phyloP scores from a whole-genome alignment of 169 alveolate species.

The Eimeria tenella region DNA sequence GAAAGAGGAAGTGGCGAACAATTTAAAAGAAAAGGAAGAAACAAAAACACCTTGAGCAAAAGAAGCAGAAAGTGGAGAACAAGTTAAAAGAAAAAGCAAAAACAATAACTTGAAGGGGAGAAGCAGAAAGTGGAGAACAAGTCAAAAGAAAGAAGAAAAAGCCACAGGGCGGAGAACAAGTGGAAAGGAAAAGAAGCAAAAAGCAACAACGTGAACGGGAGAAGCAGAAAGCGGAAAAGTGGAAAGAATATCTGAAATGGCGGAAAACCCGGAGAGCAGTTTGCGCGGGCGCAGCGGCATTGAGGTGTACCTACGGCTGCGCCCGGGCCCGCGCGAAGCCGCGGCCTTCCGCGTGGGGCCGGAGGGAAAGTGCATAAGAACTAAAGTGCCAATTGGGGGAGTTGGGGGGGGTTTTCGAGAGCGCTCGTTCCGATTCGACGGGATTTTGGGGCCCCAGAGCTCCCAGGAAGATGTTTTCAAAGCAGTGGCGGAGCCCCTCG shows the following conservation, averaged over 20 bases:
- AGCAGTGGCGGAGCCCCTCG: conserved; percentile 85
- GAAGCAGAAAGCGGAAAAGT: not conserved
- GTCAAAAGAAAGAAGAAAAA: not conserved
- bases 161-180: too few relatives aligned
- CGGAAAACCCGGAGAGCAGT: not conserved
- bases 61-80: not conserved
- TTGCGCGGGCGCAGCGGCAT: conserved; percentile 49
- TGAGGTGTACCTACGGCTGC: conserved; percentile 75
- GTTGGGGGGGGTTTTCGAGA: conserved; percentile 83
- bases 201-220: not conserved
- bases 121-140: not conserved
- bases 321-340: conserved; percentile 60
- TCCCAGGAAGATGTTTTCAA: conserved; percentile 91
- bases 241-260: not conserved
- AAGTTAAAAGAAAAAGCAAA: not conserved
- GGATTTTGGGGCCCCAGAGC: conserved; percentile 85
- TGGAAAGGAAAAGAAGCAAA: not conserved
- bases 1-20: too few relatives aligned
- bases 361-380: conserved; percentile 16
- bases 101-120: too few relatives aligned
- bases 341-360: conserved; percentile 3
- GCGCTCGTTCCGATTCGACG: conserved; percentile 87
- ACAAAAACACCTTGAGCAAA: too few relatives aligned
- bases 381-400: conserved; percentile 24
- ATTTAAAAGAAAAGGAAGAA: too few relatives aligned